phyloP scores from a whole-genome alignment of 2,329 filamentous ascomycete genomes.

The Microdochium paspali region DNA sequence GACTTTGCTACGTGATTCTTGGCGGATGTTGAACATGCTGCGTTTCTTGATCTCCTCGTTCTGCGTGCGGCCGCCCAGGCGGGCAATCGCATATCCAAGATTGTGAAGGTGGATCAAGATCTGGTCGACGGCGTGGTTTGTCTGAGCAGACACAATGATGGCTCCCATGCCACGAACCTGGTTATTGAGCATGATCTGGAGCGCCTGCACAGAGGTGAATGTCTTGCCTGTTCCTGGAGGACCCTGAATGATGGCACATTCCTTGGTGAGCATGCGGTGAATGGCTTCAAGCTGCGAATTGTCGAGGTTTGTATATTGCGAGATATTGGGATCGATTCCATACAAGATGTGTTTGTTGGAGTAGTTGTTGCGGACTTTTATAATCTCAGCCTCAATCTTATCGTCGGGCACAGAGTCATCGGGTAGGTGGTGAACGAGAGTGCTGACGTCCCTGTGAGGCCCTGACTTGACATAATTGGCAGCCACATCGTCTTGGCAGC shows the following conservation, averaged over 20 bases:
- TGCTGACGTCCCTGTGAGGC: constrained; percentile 21
- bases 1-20: constrained; percentile 7
- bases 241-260: constrained; percentile 71
- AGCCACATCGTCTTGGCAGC: constrained; percentile 21
- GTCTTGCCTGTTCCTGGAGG: constrained; percentile 74
- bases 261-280: constrained; percentile 58
- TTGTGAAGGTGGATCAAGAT: constrained; percentile 54
- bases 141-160: constrained; percentile 75
- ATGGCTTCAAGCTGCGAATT: constrained; percentile 62
- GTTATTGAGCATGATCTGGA: constrained; percentile 57
- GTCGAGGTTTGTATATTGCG: constrained; percentile 43
- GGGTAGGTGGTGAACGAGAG: constrained; percentile 19
- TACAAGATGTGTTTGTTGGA: constrained; percentile 11
- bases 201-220: constrained; percentile 63
- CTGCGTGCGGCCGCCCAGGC: constrained; percentile 58
- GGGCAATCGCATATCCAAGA: constrained; percentile 44
- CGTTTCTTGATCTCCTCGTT: constrained; percentile 55
- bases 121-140: constrained; percentile 85
- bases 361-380: constrained; percentile 10
- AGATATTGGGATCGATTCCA: constrained; percentile 14
- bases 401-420: constrained; percentile 3
- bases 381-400: constrained; percentile 4
- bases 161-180: constrained; percentile 47
- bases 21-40: constrained; percentile 55
- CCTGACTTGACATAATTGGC: constrained; percentile 21